Base-by-base conservation (phyloP, 2,329 filamentous ascomycete genomes). In the Fusarium liriodendri region DNA sequence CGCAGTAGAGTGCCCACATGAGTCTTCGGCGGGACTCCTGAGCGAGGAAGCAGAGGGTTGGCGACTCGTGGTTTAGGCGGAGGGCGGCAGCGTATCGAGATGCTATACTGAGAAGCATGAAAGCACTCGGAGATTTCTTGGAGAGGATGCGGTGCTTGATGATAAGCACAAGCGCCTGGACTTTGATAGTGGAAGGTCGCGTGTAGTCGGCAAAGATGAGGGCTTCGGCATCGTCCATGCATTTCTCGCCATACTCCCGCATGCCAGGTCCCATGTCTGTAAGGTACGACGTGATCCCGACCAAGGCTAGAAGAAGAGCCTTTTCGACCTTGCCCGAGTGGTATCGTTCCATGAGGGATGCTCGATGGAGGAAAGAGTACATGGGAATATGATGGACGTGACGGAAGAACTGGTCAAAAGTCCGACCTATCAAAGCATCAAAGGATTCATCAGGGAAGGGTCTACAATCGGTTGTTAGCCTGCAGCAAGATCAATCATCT, bases 351-450 rank as follows among this genome's bases (percentile, higher is more conserved):
- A 89, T 89, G 27, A 90, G 85, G 2, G 89, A 90, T 14, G 88
- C 88, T 29, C 88, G 87, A 74, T 90, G 89, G 18, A 90, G 80
- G 66, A 90, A 90, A 13, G 88, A 89, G 80, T 88, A 89, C 74
- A 88, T 87, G 52, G 89, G 87, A 61, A 90, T 88, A 70, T 90
- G 89, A 79, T 90, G 88, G 45, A 90, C 84, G 76, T 90, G 87
- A 47, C 87, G 86, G 78, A 90, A 90, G 80, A 89, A 90, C 73
- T 87, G 85, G 74, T 88, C 87, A 72, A 90, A 89, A 7, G 87
- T 88, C 42, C 85, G 85, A 59, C 85, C 82, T 45, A 88, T 87
- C 29, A 90, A 77, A 25, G 84, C 81, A 74, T 89, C 87, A 72
- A 87, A 81, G 55, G 82, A 82, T 70, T 85, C 85, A 76, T 88